Conservation (phyloP, 495 filamentous ascomycete species). For the Filosporella fistucella region DNA sequence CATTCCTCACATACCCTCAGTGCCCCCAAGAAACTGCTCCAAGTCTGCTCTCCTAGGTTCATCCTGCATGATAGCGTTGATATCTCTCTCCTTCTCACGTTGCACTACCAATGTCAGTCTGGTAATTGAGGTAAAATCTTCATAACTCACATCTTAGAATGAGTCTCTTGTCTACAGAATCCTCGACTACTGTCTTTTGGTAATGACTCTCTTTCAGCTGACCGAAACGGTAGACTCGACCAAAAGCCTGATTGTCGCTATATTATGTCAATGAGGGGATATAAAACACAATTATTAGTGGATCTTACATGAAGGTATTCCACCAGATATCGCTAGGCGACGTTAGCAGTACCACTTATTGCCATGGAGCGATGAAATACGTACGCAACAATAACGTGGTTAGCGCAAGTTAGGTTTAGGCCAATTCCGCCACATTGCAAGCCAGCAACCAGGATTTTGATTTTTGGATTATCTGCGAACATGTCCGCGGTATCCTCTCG, state of each 20-base stretch:
- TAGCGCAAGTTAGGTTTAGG: constrained; percentile 30
- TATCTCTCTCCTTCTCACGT: constrained; percentile 5
- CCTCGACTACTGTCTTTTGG: constrained; percentile 39
- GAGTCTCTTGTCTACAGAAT: constrained; percentile 49
- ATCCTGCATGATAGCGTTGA: background rate
- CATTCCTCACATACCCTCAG: too few species aligned
- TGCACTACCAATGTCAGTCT: constrained; percentile 1
- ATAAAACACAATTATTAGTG: background rate
- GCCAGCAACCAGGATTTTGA: constrained; percentile 29
- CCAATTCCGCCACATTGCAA: constrained; percentile 25
- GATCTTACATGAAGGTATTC: constrained; percentile 25
- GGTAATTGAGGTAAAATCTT: background rate
- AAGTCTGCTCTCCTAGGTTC: too few species aligned
- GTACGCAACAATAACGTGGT: constrained; percentile 34
- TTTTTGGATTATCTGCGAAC: constrained; percentile 8
- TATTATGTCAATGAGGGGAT: background rate
- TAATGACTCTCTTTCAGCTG: constrained; percentile 49
- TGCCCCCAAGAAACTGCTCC: too few species aligned
- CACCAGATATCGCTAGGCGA: constrained; percentile 33
- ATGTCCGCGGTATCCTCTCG: constrained; percentile 16
- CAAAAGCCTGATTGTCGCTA: constrained; percentile 47
- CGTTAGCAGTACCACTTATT: background rate
- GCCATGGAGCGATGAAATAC: background rate
- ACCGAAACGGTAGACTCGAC: constrained; percentile 55
- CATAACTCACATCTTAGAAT: constrained; percentile 17